Base-by-base conservation (phyloP, 78 protist species). In the Pigoraptor vietnamica region DNA sequence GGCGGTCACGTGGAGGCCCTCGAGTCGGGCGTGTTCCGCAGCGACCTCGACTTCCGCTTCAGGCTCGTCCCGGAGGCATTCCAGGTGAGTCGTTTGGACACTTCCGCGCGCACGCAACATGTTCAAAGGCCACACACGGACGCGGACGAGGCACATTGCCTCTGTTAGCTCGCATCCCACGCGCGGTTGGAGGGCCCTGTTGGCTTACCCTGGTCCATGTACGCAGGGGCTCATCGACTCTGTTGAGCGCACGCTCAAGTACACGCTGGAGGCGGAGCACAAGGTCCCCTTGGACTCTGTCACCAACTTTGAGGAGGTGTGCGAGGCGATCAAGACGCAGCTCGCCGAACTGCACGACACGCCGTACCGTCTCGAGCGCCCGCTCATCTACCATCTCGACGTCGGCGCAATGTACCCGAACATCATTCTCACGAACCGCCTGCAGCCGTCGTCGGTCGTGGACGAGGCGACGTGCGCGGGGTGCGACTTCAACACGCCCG, bases 321-420 rank as follows among this genome's bases (percentile, higher is more conserved):
- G 33, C 34, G 88, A 25, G 0, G 92, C 90, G 56, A 93, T 98
- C 33, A 24, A 33, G 0, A 34, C 0, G 9, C 37, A 40, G 82
- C 95, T 99, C 10, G 48, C 19, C 23, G 94, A 21, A 0, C 93
- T 99, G 32, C 37, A 91, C 21, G 97, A 92, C 25, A 14, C 23
- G 1, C 99, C 98, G 19, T 92, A 90, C 9, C 94, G 98, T 6
- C 1, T 2, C 1, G 98, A 97, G 82, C 23, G 34, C 0, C 99
- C 99, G 36, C 37, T 95, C 39, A 99, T 99, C 88, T 98, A 97
- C 86, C 99, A 99, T 91, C 83, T 99, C 48, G 99, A 99, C 91
- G 99, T 99, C 0, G 95, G 95, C 19, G 99, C 99, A 9, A 99
- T 99, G 99, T 99, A 99, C 94, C 99, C 99, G 37, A 99, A 99